Conservation (phyloP, 2,329 filamentous ascomycete genomes). For the Orbilia oligospora region DNA sequence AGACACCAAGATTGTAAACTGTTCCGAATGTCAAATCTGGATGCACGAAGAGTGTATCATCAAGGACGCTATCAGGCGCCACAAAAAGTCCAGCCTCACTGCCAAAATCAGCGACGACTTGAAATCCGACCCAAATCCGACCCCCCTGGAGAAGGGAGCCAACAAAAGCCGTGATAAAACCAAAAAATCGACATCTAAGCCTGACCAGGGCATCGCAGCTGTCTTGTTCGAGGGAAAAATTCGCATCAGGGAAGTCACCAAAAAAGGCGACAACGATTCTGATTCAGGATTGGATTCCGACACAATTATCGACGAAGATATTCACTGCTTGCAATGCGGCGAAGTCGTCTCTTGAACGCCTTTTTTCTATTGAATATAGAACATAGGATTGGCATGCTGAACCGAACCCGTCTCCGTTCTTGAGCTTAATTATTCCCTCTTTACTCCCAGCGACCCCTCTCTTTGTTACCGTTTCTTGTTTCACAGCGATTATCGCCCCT, state of each 20-base stretch:
- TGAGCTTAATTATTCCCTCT: not conserved
- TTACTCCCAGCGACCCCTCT: not conserved
- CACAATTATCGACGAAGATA: conserved; percentile 44
- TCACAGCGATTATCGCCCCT: not conserved
- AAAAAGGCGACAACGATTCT: conserved; percentile 10
- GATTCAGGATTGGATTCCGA: conserved; percentile 37
- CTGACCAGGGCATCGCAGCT: conserved; percentile 9
- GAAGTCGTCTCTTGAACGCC: conserved; percentile 9
- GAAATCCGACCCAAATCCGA: not conserved
- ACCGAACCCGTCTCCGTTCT: conserved; percentile 1
- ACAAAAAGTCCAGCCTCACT: not conserved
- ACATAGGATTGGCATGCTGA: not conserved
- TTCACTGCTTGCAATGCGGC: conserved; percentile 35
- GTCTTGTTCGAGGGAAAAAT: conserved; percentile 25
- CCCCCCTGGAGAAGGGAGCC: not conserved
- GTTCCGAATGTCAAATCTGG: conserved; percentile 72
- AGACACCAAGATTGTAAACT: conserved; percentile 28
- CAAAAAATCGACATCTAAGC: not conserved
- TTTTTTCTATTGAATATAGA: not conserved
- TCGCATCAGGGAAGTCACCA: conserved; percentile 33
- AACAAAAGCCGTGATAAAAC: not conserved
- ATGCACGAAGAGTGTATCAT: conserved; percentile 76
- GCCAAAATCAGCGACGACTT: conserved; percentile 2
- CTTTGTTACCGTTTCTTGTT: not conserved
- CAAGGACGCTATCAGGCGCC: conserved; percentile 67